Percentiles rank a stretch among this genome's conserved stretches.
Evolutionary conservation across 2,329 filamentous ascomycete species (phyloP).

Genomic region (Claviceps digitariae): DNA sequence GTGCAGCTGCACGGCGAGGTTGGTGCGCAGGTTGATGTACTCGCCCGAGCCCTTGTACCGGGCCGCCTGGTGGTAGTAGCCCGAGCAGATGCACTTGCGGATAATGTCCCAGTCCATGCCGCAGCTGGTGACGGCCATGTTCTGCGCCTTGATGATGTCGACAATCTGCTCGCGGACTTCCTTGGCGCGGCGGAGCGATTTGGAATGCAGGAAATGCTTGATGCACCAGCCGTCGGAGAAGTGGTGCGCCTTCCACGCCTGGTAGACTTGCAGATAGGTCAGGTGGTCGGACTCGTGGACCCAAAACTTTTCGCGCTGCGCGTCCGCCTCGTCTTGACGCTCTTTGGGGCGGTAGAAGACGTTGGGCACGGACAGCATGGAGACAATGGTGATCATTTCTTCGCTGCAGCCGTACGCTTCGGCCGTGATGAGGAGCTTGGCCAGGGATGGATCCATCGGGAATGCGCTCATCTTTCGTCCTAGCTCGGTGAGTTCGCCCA

Average conservation of each 20-base stretch:
- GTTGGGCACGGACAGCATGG: slow-evolving; percentile 91
- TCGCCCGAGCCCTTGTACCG: slow-evolving; percentile 94
- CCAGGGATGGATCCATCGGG: slow-evolving; percentile 92
- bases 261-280: slow-evolving; percentile 89
- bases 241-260: slow-evolving; percentile 86
- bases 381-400: slow-evolving; percentile 96
- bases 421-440: slow-evolving; percentile 86
- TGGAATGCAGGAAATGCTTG: slow-evolving; percentile 89
- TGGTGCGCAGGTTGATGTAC: slow-evolving; percentile 92
- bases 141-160: slow-evolving; percentile 89
- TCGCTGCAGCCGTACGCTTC: slow-evolving; percentile 86
- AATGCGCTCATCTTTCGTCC: slow-evolving; percentile 93
- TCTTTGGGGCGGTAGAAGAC: slow-evolving; percentile 97
- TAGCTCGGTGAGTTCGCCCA: slow-evolving; percentile 78
- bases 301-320: slow-evolving; percentile 94
- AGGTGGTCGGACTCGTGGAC: slow-evolving; percentile 95
- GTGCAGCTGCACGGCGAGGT: slow-evolving; percentile 86
- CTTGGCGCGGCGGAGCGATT: slow-evolving; percentile 77
- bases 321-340: slow-evolving; percentile 89
- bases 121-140: slow-evolving; percentile 76
- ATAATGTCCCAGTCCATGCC: slow-evolving; percentile 97
- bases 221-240: slow-evolving; percentile 85
- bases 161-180: slow-evolving; percentile 88
- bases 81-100: slow-evolving; percentile 90
- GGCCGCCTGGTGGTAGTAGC: slow-evolving; percentile 96